Evolutionary conservation across 768 basidiomycete genomes (phyloP), one percentile per base, ranked within the genome.

Genomic region (Tulasnella sp.): DNA sequence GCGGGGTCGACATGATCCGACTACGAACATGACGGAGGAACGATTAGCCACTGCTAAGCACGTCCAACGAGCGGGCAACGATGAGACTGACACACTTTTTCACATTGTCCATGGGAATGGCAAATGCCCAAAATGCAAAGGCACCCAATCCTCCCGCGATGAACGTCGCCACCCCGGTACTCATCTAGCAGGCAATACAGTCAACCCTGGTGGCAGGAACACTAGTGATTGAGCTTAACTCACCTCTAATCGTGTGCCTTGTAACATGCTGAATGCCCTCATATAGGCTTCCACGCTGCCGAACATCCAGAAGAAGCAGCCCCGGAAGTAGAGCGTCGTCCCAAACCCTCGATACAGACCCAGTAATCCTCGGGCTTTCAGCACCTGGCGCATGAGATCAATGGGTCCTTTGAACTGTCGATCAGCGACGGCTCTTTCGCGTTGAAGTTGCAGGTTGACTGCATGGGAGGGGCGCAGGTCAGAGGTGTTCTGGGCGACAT

Each of bases 241-340:
- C 61, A 82, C 82, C 67, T 81, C 80, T 65, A 75, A 83, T 32
- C 68, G 75, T 6, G 82, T 83, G 43, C 80, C 81, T 57, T 75
- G 68, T 49, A 82, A 68, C 45, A 65, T 68, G 21, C 75, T 71
- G 66, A 83, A 81, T 21, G 70, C 67, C 35, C 82, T 75, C 78
- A 83, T 83, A 59, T 82, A 70, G 8, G 72, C 73, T 74, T 84
- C 82, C 61, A 83, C 76, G 25, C 78, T 78, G 37, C 83, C 72
- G 67, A 87, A 89, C 80, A 87, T 82, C 77, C 79, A 84, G 59
- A 83, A 77, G 68, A 88, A 87, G 69, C 82, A 83, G 57, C 77
- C 77, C 48, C 87, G 71, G 67, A 83, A 86, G 4, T 79, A 75
- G 27, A 87, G 71, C 61, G 82, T 84, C 1, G 82, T 84, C 0